Evolutionary conservation across 2,329 filamentous ascomycete genomes (phyloP), one percentile per base, ranked within the genome.

Genomic region (Neurospora sp.): DNA sequence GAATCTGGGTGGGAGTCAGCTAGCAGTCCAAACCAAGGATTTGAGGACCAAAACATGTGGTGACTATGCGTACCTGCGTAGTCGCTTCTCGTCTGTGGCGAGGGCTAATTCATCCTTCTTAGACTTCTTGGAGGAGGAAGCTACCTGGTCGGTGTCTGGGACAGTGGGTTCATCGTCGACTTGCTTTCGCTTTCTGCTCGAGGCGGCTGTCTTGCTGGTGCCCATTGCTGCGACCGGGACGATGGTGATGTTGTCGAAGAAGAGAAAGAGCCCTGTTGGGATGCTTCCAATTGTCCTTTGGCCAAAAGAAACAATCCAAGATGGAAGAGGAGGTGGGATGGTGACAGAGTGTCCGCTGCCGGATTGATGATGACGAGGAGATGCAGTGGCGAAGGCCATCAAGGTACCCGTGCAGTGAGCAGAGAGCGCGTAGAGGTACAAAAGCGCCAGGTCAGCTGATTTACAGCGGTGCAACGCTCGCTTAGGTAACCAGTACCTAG

Each of bases 51-150:
- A n/a, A 17, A 33, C n/a, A 68, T 68, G 11, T 6, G 19, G 8
- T 36, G 5, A 23, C 11, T 28, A 36, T n/a, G 5, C 39, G 6
- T 73, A 81, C 69, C 72, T 73, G 36, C 79, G 77, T 3, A 78
- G 71, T 15, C 81, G 77, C 73, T 81, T 82, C 70, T 83, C 81
- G 40, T 52, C 38, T 36, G 43, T 46, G 1, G 38, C 40, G 4
- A 9, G 52, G 66, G 15, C 40, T 38, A 58, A 13, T 10, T 39
- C 28, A 17, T 67, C 66, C 52, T 69, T 38, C 28, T 67, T 70
- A 1, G 66, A 7, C 43, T 74, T 74, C 38, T 73, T 73, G 13
- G 69, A 33, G 2, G 69, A 68, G 2, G 68, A 66, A n/a, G 38
- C 15, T 36, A 11, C 28, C 9, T 5, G 3, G 2, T 4, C 7